Percentiles rank a stretch among this genome's conserved stretches.
These are phyloP conservation scores for Erysiphe neolycopersici DNA, from an alignment of 2,329 filamentous ascomycete genomes.

Conservation along the genomic window DNA sequence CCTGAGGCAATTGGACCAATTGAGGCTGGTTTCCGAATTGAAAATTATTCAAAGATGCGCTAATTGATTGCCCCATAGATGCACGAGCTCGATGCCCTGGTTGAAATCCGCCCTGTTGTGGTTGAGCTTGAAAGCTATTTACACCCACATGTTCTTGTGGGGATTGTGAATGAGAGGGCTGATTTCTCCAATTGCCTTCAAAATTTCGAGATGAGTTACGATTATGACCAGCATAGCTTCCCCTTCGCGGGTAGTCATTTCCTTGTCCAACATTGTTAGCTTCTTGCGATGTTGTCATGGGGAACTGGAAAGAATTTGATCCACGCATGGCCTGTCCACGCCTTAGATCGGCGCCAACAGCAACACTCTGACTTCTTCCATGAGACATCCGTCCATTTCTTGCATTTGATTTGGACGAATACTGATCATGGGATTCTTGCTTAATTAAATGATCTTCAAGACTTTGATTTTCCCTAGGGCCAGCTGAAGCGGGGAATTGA, in stretches of 20 bases:
- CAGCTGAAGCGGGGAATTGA: slow-evolving; percentile 64
- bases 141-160: slow-evolving; percentile 22
- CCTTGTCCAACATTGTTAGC: slow-evolving; percentile 18
- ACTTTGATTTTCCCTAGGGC: slow-evolving; percentile 11
- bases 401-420: slow-evolving; percentile 4
- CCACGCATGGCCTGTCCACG: slow-evolving; percentile 32
- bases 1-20: slow-evolving; percentile 58
- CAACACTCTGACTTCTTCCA: slow-evolving; percentile 78
- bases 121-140: slow-evolving; percentile 44
- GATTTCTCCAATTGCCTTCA: slow-evolving; percentile 92
- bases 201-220: slow-evolving; percentile 79
- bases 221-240: slow-evolving; percentile 50
- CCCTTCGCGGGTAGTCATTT: slow-evolving; percentile 47
- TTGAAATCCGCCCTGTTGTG: slow-evolving; percentile 54
- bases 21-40: slow-evolving; percentile 74
- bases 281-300: slow-evolving; percentile 24
- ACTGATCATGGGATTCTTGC: slow-evolving; percentile 7
- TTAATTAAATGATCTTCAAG: slow-evolving; percentile 10
- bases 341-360: slow-evolving; percentile 41
- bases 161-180: slow-evolving; percentile 22
- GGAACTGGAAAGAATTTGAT: slow-evolving; percentile 46
- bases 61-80: slow-evolving; percentile 69
- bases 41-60: slow-evolving; percentile 50
- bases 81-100: slow-evolving; percentile 69
- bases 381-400: slow-evolving; percentile 32